Base-by-base conservation (phyloP, 148 eudicot species). In the Vaccinium macrocarpon region DNA sequence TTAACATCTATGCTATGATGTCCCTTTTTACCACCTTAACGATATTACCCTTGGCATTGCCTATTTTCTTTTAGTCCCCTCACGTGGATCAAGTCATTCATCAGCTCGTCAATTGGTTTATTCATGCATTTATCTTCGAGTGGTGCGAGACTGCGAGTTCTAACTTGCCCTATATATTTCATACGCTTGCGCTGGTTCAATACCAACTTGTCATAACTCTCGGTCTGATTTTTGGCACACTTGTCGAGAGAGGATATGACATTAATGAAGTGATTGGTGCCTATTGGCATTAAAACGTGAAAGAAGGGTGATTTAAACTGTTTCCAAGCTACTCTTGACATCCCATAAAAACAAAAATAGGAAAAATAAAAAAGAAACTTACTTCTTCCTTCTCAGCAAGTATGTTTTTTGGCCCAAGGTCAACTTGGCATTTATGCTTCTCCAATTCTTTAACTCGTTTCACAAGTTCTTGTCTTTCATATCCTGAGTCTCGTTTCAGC, bases 401-500 rank as follows among this genome's bases (percentile, higher is more conserved):
- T 1, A n/a, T 3, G 42, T 77, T 66, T 78, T 84, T 23, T 11
- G 35, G 59, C 62, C 51, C 76, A 59, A 78, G 52, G 32, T 64
- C 32, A 64, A 29, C 32, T 14, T 49, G 35, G 76, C 53, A 50
- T 18, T 49, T 50, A 46, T 10, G 13, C 38, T 71, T 75, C 61
- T 62, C 61, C 55, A 62, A 16, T 9, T 23, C 74, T 52, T 64
- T 84, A 0, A 48, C 14, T 27, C 11, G 64, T 62, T 50, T 13
- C 52, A 78, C 68, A 50, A 77, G 14, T 52, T 77, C 64, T 84
- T n/a, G 14, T 61, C 29, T 76, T 64, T 56, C 18, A 42, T 8
- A 13, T 57, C 48, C 85, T 13, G 62, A 19, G 51, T 83, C 74
- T 59, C 29, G 6, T 72, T 83, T 83, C 81, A 76, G 73, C 50